Percentiles rank a stretch among this genome's conserved stretches.
Evolutionary conservation across 257 asterid species (phyloP).

Genomic region (Pogostemon cablin): DNA sequence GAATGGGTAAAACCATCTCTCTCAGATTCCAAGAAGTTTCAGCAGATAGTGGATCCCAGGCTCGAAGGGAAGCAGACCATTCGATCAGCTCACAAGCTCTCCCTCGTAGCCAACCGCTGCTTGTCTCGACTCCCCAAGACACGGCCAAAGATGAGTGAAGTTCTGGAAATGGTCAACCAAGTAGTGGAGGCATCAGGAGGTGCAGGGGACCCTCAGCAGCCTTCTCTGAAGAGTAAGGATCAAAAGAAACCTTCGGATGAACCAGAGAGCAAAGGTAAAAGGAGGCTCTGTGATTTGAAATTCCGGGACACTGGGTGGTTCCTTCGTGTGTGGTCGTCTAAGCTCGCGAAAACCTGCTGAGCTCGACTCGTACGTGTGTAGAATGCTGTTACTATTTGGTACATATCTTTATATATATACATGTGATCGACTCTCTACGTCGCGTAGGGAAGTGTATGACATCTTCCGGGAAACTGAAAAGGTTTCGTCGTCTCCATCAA

Average conservation of each 20-base stretch:
- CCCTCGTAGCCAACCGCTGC: slow-evolving; percentile 89
- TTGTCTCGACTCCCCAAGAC: slow-evolving; percentile 65
- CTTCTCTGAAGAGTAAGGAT: slow-evolving; percentile 43
- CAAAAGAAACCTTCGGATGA: slow-evolving; percentile 35
- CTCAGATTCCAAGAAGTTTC: slow-evolving; percentile 82
- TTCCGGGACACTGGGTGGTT: slow-evolving; percentile 60
- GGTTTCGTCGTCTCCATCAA: no score
- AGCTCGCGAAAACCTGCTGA: slow-evolving; percentile 58
- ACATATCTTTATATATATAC: not conserved
- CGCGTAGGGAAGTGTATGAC: slow-evolving; percentile 8
- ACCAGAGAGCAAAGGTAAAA: slow-evolving; percentile 47
- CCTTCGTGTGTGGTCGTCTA: slow-evolving; percentile 56
- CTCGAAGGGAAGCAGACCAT: slow-evolving; percentile 57
- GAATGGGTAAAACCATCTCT: slow-evolving; percentile 93
- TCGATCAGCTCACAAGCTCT: slow-evolving; percentile 86
- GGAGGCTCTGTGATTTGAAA: slow-evolving; percentile 52
- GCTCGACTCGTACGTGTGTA: not conserved
- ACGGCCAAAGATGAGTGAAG: slow-evolving; percentile 95
- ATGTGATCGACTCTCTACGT: not conserved
- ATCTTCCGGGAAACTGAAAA: not conserved
- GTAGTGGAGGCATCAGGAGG: slow-evolving; percentile 59
- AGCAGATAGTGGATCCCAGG: slow-evolving; percentile 76
- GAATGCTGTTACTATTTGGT: not conserved
- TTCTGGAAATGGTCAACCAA: slow-evolving; percentile 69
- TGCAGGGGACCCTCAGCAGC: slow-evolving; percentile 54